Conservation (phyloP, 1,284 basidiomycete genomes). For the Ganoderma lucidum region DNA sequence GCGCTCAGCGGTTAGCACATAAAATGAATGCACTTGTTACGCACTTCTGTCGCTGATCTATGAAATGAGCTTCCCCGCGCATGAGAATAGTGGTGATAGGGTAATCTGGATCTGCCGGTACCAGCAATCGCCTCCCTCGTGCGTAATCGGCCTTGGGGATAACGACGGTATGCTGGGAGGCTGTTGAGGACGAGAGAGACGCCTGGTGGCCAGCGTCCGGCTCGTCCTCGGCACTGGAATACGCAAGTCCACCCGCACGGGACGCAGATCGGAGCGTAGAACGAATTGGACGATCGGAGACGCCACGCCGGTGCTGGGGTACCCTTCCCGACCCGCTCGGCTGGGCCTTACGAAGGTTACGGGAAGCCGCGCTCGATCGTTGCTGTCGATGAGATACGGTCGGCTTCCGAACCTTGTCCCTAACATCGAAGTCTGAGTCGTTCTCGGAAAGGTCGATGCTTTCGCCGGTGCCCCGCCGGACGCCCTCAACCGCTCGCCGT, state of each 20-base stretch:
- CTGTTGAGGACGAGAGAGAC: neutral
- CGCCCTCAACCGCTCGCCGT: neutral
- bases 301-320: slow-evolving; percentile 1
- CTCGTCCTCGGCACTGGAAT: slow-evolving; percentile 21
- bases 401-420: slow-evolving; percentile 9
- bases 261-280: slow-evolving; percentile 10
- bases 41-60: slow-evolving; percentile 46
- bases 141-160: slow-evolving; percentile 51
- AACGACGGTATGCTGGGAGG: slow-evolving; percentile 35
- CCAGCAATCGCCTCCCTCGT: slow-evolving; percentile 52
- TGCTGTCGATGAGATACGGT: slow-evolving; percentile 1
- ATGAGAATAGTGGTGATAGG: slow-evolving; percentile 57
- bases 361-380: slow-evolving; percentile 7
- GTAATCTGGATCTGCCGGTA: slow-evolving; percentile 43
- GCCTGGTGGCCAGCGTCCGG: slow-evolving; percentile 13
- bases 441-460: slow-evolving; percentile 17
- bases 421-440: slow-evolving; percentile 1
- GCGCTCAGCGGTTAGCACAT: slow-evolving; percentile 12
- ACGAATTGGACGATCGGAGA: slow-evolving; percentile 9
- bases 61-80: slow-evolving; percentile 59
- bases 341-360: slow-evolving; percentile 16
- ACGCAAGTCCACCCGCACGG: slow-evolving; percentile 8
- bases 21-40: slow-evolving; percentile 19
- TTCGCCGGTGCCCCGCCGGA: neutral
- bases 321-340: neutral